These are phyloP conservation scores for Diaporthe velutina DNA, from an alignment of 2,329 filamentous ascomycete species.

Conservation along the genomic window DNA sequence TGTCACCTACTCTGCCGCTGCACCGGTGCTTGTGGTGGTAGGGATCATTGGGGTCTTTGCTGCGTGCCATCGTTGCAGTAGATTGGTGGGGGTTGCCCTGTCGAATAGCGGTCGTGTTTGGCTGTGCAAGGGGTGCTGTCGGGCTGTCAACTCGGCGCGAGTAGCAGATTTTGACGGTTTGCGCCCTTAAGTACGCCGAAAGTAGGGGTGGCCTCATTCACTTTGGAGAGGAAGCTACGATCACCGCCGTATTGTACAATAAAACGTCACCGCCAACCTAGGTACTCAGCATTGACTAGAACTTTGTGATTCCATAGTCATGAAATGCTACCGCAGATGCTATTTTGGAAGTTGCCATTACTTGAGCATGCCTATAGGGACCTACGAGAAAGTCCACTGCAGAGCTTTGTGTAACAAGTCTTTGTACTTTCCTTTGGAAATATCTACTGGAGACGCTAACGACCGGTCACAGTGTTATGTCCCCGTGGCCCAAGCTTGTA, in stretches of 20 bases:
- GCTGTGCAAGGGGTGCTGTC: too few species aligned
- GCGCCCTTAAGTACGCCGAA: not conserved
- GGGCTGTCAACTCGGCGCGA: too few species aligned
- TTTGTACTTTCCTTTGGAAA: not conserved
- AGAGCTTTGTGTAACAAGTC: not conserved
- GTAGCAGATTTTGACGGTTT: not conserved
- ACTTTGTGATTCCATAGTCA: not conserved
- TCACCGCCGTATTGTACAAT: not conserved
- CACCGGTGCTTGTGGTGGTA: not conserved
- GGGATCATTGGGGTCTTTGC: not conserved
- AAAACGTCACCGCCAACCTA: not conserved
- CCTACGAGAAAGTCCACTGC: too few species aligned
- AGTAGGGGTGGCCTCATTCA: not conserved
- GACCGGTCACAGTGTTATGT: not conserved
- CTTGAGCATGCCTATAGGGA: not conserved
- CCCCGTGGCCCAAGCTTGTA: not conserved
- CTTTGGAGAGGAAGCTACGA: not conserved
- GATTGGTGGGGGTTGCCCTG: not conserved
- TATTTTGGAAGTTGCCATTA: not conserved
- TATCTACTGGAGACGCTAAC: not conserved
- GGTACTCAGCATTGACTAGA: not conserved
- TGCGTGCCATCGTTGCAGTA: not conserved
- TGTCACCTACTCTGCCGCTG: not conserved
- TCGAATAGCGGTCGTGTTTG: not conserved
- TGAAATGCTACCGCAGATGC: not conserved